A percentile compares a stretch with the other conserved stretches of the same genome.
These are phyloP conservation scores for Narthecium ossifragum DNA, from an alignment of 106 monocot species.

Conservation along the genomic window DNA sequence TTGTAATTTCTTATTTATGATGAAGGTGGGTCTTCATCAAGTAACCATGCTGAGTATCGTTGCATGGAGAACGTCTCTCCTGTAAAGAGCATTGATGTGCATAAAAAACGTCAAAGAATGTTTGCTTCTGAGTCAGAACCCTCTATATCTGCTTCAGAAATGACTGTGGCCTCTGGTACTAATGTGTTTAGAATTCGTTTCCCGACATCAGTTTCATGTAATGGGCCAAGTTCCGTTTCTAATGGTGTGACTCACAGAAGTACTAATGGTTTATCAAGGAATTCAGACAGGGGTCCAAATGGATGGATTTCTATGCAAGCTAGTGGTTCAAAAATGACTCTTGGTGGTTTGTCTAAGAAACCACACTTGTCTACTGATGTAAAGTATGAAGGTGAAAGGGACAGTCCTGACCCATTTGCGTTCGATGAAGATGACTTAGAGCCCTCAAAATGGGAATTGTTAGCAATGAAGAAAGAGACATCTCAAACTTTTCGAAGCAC, in stretches of 20 bases:
- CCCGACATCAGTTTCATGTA: constrained; percentile 21
- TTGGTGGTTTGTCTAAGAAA: constrained; percentile 32
- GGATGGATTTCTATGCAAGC: constrained; percentile 64
- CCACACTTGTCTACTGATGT: constrained; percentile 25
- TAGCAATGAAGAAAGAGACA: constrained; percentile 40
- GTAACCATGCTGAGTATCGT: constrained; percentile 9
- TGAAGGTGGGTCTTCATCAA: constrained; percentile 11
- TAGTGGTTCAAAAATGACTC: constrained; percentile 24
- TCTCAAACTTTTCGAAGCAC: constrained; percentile 12
- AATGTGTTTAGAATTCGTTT: constrained; percentile 13
- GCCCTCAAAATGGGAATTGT: constrained; percentile 75
- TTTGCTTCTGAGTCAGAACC: constrained; percentile 23
- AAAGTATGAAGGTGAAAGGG: constrained; percentile 9
- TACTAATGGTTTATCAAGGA: constrained; percentile 24
- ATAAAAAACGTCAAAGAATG: constrained; percentile 36
- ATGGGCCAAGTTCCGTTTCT: constrained; percentile 19
- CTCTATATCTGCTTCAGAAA: constrained; percentile 23
- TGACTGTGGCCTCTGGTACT: constrained; percentile 8
- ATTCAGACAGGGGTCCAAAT: constrained; percentile 25
- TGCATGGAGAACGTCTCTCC: constrained; percentile 6
- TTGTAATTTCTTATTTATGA: constrained; percentile 16
- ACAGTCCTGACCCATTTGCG: constrained; percentile 63
- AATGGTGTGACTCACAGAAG: constrained; percentile 24
- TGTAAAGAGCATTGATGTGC: constrained; percentile 10
- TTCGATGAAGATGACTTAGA: constrained; percentile 74